These are phyloP conservation scores for Calcarisporium arbuscula DNA, from an alignment of 2,329 filamentous ascomycete species.

Conservation along the genomic window DNA sequence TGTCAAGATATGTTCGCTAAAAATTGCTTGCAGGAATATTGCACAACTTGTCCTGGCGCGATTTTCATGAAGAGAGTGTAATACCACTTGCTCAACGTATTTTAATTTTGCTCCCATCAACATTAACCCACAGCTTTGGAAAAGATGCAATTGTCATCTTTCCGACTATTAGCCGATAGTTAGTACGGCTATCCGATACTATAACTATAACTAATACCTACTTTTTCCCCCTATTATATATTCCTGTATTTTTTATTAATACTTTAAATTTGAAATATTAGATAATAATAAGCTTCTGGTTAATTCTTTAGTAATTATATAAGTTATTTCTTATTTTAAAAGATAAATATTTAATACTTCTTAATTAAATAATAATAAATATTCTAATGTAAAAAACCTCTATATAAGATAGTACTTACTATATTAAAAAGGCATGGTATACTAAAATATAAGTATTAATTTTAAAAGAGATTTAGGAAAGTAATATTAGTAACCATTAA, in stretches of 20 bases:
- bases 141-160: not conserved
- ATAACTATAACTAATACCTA: not conserved
- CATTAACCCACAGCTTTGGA: not conserved
- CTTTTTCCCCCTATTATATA: not conserved
- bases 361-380: conserved; percentile 4
- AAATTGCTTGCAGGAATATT: too few relatives aligned
- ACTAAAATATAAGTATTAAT: not conserved
- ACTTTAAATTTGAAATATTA: not conserved
- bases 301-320: not conserved
- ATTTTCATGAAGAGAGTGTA: too few relatives aligned
- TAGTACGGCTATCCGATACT: too few relatives aligned
- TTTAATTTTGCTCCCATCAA: not conserved
- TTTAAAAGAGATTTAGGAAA: not conserved
- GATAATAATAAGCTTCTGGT: not conserved
- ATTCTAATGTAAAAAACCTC: not conserved
- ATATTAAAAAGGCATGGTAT: not conserved
- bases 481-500: not conserved
- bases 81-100: conserved; percentile 53
- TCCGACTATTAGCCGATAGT: too few relatives aligned
- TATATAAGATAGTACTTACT: not conserved
- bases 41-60: too few relatives aligned
- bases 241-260: not conserved
- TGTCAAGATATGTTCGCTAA: too few relatives aligned
- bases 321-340: not conserved
- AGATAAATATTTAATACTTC: not conserved